Percentiles rank a stretch among this genome's conserved stretches.
Evolutionary conservation across 345 rosid species (phyloP).

Genomic region (Pelargonium nanum): DNA sequence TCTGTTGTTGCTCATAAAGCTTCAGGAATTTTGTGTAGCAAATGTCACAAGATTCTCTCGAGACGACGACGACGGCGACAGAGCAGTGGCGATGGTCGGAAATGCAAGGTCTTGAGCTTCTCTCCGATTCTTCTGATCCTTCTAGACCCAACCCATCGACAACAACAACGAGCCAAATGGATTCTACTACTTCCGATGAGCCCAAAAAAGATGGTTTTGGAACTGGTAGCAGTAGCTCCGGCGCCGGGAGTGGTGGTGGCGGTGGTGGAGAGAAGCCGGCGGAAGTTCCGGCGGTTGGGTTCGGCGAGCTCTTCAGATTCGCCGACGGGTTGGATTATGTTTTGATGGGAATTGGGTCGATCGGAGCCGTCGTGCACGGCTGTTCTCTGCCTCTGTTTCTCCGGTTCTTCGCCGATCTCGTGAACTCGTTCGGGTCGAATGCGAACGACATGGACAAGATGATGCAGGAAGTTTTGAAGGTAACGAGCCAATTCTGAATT

Average conservation of each 20-base stretch:
- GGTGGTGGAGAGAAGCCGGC: conserved; percentile 31
- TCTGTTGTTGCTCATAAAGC: background rate
- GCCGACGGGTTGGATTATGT: conserved; percentile 91
- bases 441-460: conserved; percentile 83
- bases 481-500: conserved; percentile 7
- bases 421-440: conserved; percentile 94
- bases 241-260: background rate
- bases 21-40: background rate
- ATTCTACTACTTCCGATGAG: background rate
- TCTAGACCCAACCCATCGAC: background rate
- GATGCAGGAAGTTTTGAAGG: conserved; percentile 97
- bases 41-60: background rate
- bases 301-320: conserved; percentile 82
- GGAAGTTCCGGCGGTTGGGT: conserved; percentile 52
- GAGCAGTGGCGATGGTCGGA: conserved; percentile 98
- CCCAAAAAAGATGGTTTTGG: no score
- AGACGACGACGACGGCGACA: no score
- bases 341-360: conserved; percentile 90
- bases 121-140: conserved; percentile 18
- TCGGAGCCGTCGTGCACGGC: conserved; percentile 92
- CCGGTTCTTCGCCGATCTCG: conserved; percentile 97
- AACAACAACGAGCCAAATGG: background rate
- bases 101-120: conserved; percentile 97
- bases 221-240: no score
- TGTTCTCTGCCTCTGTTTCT: conserved; percentile 88